Percentiles rank a stretch among this genome's conserved stretches.
phyloP scores from a whole-genome alignment of 495 filamentous ascomycete genomes.

The Aspergillus heteromorphus region DNA sequence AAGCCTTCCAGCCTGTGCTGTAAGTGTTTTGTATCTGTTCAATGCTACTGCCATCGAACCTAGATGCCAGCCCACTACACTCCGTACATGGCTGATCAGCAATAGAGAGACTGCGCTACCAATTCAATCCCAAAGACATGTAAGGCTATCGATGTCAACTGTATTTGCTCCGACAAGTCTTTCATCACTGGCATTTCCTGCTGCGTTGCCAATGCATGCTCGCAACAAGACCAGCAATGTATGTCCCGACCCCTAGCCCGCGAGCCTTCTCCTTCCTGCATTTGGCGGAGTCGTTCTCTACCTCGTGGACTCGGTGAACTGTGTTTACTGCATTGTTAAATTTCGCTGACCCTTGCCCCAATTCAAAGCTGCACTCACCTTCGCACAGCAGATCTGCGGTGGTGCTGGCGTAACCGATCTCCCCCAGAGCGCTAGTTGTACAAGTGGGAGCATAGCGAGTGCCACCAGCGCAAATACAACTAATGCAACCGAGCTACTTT shows the following conservation, averaged over 20 bases:
- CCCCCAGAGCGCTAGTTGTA: constrained; percentile 30
- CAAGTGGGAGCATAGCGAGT: constrained; percentile 21
- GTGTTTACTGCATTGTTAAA: background rate
- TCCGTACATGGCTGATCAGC: background rate
- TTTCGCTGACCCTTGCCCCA: background rate
- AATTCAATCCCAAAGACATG: constrained; percentile 47
- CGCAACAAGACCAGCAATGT: constrained; percentile 50
- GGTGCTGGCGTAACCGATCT: constrained; percentile 36
- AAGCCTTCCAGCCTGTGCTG: constrained; percentile 48
- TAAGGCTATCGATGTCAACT: constrained; percentile 49
- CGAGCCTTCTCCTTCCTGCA: background rate
- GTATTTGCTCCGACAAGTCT: constrained; percentile 58
- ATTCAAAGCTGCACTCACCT: constrained; percentile 42
- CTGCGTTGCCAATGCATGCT: constrained; percentile 58
- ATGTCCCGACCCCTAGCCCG: constrained; percentile 14
- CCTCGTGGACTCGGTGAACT: background rate
- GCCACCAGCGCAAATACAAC: constrained; percentile 13
- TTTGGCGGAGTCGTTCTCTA: background rate
- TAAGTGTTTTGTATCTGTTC: constrained; percentile 14
- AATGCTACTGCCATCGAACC: background rate
- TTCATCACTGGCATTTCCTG: constrained; percentile 61
- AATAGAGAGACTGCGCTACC: constrained; percentile 51
- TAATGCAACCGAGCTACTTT: constrained; percentile 16
- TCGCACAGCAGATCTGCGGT: constrained; percentile 46
- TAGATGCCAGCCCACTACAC: background rate